Base-by-base conservation (phyloP, 768 basidiomycete genomes). In the Collybia nuda region DNA sequence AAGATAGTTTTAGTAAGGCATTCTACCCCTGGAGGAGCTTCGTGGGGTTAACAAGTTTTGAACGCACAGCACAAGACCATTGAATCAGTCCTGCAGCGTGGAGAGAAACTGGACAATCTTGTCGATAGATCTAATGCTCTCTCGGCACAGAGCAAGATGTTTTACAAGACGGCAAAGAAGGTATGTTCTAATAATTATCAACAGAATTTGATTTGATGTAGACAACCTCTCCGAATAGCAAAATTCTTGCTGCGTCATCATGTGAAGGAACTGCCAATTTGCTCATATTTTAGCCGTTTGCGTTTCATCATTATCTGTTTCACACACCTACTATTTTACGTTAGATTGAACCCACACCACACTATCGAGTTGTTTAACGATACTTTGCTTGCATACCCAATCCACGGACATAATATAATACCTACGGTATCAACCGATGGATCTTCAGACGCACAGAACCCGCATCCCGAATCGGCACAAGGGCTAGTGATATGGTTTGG, bases 91-190 rank as follows among this genome's bases (percentile, higher is more conserved):
- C 78, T 99, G 37, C 86, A 95, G 66, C 85, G 97, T 11, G 97
- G 97, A 39, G 96, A 98, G 80, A 94, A 93, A 72, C 78, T 99
- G 40, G 94, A 98, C 68, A 92, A 92, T 67, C 76, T 98, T 7
- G 96, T 98, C 11, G 95, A 98, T 61, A 82, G 95, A 35, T 97
- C 94, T 49, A 86, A 90, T 63, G 86, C 88, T 28, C 70, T 98
- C 48, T 92, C 93, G 35, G 74, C 82, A 14, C 92, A 94, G 72
- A 92, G 85, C 72, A 98, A 98, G 84, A 90, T 92, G 88, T 99
- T 99, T 67, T 98, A 98, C 77, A 97, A 98, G 87, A 97, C 95
- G 6, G 93, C 96, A 2, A 98, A 98, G 88, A 96, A 95, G 88
- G 95, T 93, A 48, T 45, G 79, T 62, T 2, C 9, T 17, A 26